Base-by-base conservation (phyloP, 371 early-diverging fungal genomes). In the Chytridiales sp. region DNA sequence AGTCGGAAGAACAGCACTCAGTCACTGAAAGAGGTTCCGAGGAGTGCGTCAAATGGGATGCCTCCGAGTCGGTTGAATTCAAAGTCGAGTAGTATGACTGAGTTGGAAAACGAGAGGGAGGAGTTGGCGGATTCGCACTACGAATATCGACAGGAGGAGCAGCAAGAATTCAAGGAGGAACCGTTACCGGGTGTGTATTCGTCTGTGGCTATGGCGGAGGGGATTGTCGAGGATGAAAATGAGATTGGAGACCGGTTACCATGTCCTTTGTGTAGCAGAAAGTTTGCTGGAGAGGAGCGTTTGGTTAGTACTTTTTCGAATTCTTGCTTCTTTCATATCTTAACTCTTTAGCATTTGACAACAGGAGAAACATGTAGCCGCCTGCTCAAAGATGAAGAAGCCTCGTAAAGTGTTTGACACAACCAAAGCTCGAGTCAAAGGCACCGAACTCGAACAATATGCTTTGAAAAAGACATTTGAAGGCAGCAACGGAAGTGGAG, bases 371-470 rank as follows among this genome's bases (percentile, higher is more conserved):
- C 78, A 78, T 48, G 38, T 56, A 5, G 54, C 19, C 1, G 75
- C 73, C 9, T 78, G 78, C 59, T 32, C 62, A 35, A 78, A 75
- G 40, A 32, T 61, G 15, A 62, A 66, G 42, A 63, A 69, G 40
- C 34, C 56, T 1, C 62, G 78, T 4, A 78, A 78, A 56, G 62
- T 72, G 3, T 78, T 72, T 62, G 75, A 78, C 55, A 61, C 70
- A 29, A 62, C 59, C 11, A 68, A 67, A 34, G 71, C 73, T 0
- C 59, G 78, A 9, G 67, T 72, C 38, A 67, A 70, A 31, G 78
- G 78, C 3, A 78, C 78, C n/a, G 78, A 78, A 29, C 46, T 75
- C 17, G 78, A 78, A 61, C 70, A 75, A 44, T 78, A 78, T 56
- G 68, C 55, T 0, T 21, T 43, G 35, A 61, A 61, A 59, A 56